Conservation (phyloP, 768 basidiomycete species). For the Megacollybia marginata region DNA sequence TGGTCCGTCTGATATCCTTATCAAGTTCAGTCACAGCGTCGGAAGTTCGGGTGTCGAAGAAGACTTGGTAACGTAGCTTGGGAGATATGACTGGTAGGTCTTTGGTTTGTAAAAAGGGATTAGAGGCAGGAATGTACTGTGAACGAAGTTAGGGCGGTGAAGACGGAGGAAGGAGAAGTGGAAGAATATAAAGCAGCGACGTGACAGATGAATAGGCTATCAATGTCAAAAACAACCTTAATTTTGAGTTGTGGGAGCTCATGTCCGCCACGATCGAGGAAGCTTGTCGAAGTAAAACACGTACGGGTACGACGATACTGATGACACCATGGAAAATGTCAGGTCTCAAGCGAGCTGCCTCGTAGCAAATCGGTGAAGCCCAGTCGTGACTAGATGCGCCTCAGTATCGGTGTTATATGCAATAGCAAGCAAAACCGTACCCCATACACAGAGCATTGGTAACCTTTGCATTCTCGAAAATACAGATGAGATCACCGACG, state of each 20-base stretch:
- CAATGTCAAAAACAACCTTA: too few species aligned
- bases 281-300: constrained; percentile 8
- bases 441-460: constrained; percentile 53
- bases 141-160: not conserved
- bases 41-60: constrained; percentile 44
- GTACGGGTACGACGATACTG: constrained; percentile 54
- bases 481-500: constrained; percentile 55
- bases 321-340: constrained; percentile 55
- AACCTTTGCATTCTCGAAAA: constrained; percentile 46
- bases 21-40: constrained; percentile 47
- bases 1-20: constrained; percentile 44
- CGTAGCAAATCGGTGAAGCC: constrained; percentile 63
- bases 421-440: constrained; percentile 23
- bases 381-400: constrained; percentile 55
- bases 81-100: constrained; percentile 35
- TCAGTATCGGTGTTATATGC: not conserved
- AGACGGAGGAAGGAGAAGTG: not conserved
- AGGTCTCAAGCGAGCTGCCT: constrained; percentile 60
- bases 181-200: not conserved
- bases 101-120: constrained; percentile 39
- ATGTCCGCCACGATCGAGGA: too few species aligned
- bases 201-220: too few species aligned
- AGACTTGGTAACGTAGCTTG: constrained; percentile 55
- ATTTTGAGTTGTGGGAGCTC: too few species aligned
- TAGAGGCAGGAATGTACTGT: constrained; percentile 57